Base-by-base conservation (phyloP, 331 rosid genomes). In the Telfairia occidentalis region DNA sequence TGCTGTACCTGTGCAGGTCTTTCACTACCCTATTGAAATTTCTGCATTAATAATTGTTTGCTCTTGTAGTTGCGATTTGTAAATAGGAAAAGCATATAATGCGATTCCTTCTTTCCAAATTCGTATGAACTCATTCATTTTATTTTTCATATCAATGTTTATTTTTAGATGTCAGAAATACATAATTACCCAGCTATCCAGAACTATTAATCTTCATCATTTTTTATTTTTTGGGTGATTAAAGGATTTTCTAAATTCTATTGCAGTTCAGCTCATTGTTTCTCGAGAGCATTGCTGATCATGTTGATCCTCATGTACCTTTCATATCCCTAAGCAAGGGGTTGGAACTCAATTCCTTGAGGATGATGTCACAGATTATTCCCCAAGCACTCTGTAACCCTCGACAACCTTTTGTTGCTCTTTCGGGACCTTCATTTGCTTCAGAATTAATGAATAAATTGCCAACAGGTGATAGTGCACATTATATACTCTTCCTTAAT, bases 371-470 rank as follows among this genome's bases (percentile, higher is more conserved):
- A 77, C 98, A 94, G 84, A 82, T 94, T 75, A 89, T 94, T 79
- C 97, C 96, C 55, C 94, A 86, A 76, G 88, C 95, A 63, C 79
- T 94, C 43, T 78, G 67, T 67, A 94, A 94, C 82, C 90, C 90
- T 79, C 96, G 95, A 58, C 96, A 94, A 78, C 97, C 98, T 84
- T 91, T 94, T 79, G 86, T 91, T 52, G 96, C 98, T 45, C 78
- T 94, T 37, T 94, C 98, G 0, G 97, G 96, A 81, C 98, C 98
- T 81, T 94, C 98, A 57, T 91, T 94, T 81, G 97, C 97, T 7
- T 76, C 84, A 55, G 96, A 94, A 78, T 83, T 94, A 67, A 89
- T 91, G 96, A 92, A 91, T 77, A 84, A 86, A 81, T 83, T 91
- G 76, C 98, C 98, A 21, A 94, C 98, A 86, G 97, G 98, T 94